Percentiles rank a stretch among this genome's conserved stretches.
phyloP scores from a whole-genome alignment of 352 stramenopile genomes.

The Phytophthora europaea region DNA sequence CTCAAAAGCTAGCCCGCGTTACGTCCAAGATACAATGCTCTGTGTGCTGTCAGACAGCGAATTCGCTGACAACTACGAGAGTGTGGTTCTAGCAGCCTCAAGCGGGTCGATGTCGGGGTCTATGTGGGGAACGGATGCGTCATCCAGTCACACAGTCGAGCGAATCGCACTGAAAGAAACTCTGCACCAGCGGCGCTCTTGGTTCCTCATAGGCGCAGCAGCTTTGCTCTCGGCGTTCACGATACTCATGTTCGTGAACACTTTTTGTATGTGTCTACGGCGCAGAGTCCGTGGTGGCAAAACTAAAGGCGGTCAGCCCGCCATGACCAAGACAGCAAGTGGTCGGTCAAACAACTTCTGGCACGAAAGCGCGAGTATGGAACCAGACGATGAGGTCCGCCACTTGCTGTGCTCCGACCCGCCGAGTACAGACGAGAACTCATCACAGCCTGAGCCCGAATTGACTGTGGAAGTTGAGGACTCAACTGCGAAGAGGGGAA shows the following conservation, averaged over 20 bases:
- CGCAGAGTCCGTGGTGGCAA: conserved; percentile 23
- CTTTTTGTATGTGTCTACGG: conserved; percentile 32
- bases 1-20: conserved; percentile 40
- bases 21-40: conserved; percentile 58
- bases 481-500: conserved; percentile 5
- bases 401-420: conserved; percentile 32
- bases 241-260: conserved; percentile 28
- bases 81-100: conserved; percentile 32
- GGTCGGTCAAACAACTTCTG: conserved; percentile 31
- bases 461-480: conserved; percentile 2
- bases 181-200: conserved; percentile 42
- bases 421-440: conserved; percentile 18
- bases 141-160: conserved; percentile 26
- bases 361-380: conserved; percentile 23
- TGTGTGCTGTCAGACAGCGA: conserved; percentile 54
- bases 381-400: conserved; percentile 29
- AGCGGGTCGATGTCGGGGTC: conserved; percentile 26
- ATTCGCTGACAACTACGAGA: conserved; percentile 50
- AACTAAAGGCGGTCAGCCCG: conserved; percentile 5
- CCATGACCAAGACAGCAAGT: conserved; percentile 19
- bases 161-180: conserved; percentile 39
- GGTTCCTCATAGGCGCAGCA: conserved; percentile 44
- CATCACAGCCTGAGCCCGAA: conserved; percentile 24
- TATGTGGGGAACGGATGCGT: conserved; percentile 24
- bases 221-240: conserved; percentile 30